These are phyloP conservation scores for Camptophora hylomeconis DNA, from an alignment of 2,329 filamentous ascomycete species.

Conservation along the genomic window DNA sequence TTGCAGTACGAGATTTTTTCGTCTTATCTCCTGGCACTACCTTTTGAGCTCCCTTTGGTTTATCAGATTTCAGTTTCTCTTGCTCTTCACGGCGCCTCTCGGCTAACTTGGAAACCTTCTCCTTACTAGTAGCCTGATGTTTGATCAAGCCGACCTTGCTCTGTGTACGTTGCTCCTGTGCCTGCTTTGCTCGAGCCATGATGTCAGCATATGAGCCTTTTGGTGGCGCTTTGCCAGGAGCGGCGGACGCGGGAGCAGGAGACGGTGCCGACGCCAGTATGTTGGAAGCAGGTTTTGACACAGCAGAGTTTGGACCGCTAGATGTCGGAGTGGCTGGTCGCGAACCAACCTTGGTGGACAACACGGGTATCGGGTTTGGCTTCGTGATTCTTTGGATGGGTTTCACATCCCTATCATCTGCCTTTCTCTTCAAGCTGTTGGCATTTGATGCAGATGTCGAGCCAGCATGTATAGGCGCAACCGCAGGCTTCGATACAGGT, in stretches of 20 bases:
- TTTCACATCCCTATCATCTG: slow-evolving; percentile 11
- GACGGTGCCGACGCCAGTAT: no score
- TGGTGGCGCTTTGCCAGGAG: slow-evolving; percentile 33
- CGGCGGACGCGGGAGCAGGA: neutral
- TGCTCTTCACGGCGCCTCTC: slow-evolving; percentile 34
- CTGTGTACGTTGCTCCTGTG: slow-evolving; percentile 27
- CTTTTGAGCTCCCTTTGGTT: slow-evolving; percentile 3
- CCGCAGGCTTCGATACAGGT: slow-evolving; percentile 4
- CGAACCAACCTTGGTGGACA: slow-evolving; percentile 6
- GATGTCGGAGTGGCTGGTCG: slow-evolving; percentile 10
- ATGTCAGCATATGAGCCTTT: slow-evolving; percentile 48
- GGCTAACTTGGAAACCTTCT: slow-evolving; percentile 39
- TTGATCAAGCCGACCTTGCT: slow-evolving; percentile 38
- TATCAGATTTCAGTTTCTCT: slow-evolving; percentile 26
- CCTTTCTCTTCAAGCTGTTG: slow-evolving; percentile 13
- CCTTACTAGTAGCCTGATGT: slow-evolving; percentile 40
- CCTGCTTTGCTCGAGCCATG: slow-evolving; percentile 43
- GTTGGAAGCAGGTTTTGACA: no score
- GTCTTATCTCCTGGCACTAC: no score
- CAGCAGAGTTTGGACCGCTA: no score
- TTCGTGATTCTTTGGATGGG: slow-evolving; percentile 9
- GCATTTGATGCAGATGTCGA: slow-evolving; percentile 8
- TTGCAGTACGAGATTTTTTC: slow-evolving; percentile 11
- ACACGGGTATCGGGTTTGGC: slow-evolving; percentile 8
- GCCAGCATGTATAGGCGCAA: slow-evolving; percentile 4